Base-by-base conservation (phyloP, 2,329 filamentous ascomycete species). In the Fusarium sp. region DNA sequence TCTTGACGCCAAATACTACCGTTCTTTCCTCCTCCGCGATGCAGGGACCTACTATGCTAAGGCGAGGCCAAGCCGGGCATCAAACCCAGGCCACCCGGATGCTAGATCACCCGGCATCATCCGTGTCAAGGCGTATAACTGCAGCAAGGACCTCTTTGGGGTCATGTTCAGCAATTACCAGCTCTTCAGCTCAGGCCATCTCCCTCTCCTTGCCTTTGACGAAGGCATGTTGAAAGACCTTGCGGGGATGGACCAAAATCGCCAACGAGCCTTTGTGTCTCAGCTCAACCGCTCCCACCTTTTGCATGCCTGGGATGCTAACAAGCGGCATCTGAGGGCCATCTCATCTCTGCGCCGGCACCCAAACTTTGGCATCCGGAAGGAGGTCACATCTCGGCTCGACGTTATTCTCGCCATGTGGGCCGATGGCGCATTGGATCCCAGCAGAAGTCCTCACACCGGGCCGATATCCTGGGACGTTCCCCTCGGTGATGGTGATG, bases 161-260 rank as follows among this genome's bases (percentile, higher is more conserved):
- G 24, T 51, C 2, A 67, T 70, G 5, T 64, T 64, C 2, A 70
- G 61, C 14, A 20, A 67, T 29, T 70, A 70, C 5, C 3, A 67
- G n/a, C 67, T 70, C 8, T 70, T 67, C 6, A 49, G 67, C 2
- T 67, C 22, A 5, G 56, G 64, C 2, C 16, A 36, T 22, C 35
- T 67, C 6, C 56, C 35, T 8, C 60, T 67, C 14, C 64, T 70
- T 8, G 64, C 64, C 40, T 64, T 67, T n/a, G 6, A 64, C 2
- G 22, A 70, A 12, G n/a, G 5, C 17, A 64, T 70, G 12, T n/a
- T 67, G 1, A 49, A 61, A n/a, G 58, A 63, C 16, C 38, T 70
- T 10, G 36, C 38, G 5, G 46, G 29, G 3, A 60, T 20, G 0
- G 29, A 49, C n/a, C 27, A 67, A 42, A 27, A 44, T 22, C 16